Conservation (phyloP, 805 yeast genomes). For the Ogataea angusta region DNA sequence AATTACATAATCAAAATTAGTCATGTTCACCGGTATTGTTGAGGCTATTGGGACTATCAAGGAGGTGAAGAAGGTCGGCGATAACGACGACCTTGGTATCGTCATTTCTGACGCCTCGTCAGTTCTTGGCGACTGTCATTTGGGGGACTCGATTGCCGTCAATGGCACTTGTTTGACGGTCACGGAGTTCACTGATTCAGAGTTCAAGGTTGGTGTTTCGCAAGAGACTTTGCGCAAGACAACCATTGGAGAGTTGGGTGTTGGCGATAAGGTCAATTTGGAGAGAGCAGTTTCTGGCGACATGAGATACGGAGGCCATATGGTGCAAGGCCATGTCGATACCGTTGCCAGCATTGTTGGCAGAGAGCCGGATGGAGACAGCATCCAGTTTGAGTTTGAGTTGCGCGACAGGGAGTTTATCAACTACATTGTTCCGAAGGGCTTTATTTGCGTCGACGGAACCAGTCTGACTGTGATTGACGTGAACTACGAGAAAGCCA, state of each 20-base stretch:
- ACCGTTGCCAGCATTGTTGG: slow-evolving; percentile 68
- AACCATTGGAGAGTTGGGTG: slow-evolving; percentile 58
- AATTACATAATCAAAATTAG: background rate
- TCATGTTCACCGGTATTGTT: slow-evolving; percentile 93
- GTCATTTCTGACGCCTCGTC: slow-evolving; percentile 57
- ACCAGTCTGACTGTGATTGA: slow-evolving; percentile 83
- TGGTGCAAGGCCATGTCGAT: slow-evolving; percentile 97
- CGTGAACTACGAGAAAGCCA: slow-evolving; percentile 56
- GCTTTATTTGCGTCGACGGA: slow-evolving; percentile 91
- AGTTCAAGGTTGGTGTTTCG: slow-evolving; percentile 86
- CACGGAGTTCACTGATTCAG: slow-evolving; percentile 59
- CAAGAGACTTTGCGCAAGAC: slow-evolving; percentile 89
- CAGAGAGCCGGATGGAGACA: slow-evolving; percentile 62
- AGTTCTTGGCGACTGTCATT: slow-evolving; percentile 74
- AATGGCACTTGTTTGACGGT: slow-evolving; percentile 93
- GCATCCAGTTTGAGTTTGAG: slow-evolving; percentile 71
- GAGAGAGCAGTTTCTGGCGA: slow-evolving; percentile 86
- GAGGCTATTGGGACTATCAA: slow-evolving; percentile 70
- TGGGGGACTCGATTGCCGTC: slow-evolving; percentile 91
- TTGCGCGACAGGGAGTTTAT: slow-evolving; percentile 59
- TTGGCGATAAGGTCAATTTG: slow-evolving; percentile 69
- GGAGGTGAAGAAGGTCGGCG: slow-evolving; percentile 46
- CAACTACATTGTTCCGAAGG: slow-evolving; percentile 88
- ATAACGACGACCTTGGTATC: slow-evolving; percentile 62
- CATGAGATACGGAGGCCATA: slow-evolving; percentile 91